Base-by-base conservation (phyloP, 2,329 filamentous ascomycete genomes). In the Fonsecaea nubica region DNA sequence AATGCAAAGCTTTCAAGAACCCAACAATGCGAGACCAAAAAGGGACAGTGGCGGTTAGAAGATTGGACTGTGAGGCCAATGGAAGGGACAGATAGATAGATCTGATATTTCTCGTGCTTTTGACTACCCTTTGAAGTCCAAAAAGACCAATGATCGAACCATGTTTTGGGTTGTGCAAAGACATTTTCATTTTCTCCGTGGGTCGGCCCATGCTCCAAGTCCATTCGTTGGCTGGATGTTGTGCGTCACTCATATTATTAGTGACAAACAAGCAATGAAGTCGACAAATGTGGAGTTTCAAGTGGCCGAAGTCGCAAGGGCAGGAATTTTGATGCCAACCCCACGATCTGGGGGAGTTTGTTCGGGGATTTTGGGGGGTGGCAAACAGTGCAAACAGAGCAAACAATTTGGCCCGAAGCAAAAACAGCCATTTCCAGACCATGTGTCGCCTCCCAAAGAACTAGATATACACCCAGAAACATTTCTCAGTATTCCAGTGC, bases 401-500 rank as follows among this genome's bases (percentile, higher is more conserved):
- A 52, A 58, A 65, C 53, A 55, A 55, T n/a, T 55, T 33, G 53
- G 35, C 30, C 30, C 30, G 30, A 30, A 3, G 15, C n/a, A 30
- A 9, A 13, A 30, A 4, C 9, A 33, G 59, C 33, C 45, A 45
- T 7, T 12, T 6, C 63, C 59, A 21, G 45, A 55, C 56, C 55
- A 55, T 55, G 32, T 13, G 8, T 18, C 38, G 33, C 53, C 30
- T 52, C 13, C 38, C 25, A 12, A 15, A 54, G 3, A 42, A 13
- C 10, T 33, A 25, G 15, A 45, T 6, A 36, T n/a, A 15, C 12
- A n/a, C 12, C 12, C n/a, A 7, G 12, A 9, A 21, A 42, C 45
- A 18, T 48, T 18, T 13, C 64, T 70, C 79, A 87, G 75, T 84
- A 85, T 64, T 81, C 80, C 81, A 87, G 77, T 33, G 84, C 82